Conservation (phyloP, 257 asterid genomes). For the Primulina eburnea region DNA sequence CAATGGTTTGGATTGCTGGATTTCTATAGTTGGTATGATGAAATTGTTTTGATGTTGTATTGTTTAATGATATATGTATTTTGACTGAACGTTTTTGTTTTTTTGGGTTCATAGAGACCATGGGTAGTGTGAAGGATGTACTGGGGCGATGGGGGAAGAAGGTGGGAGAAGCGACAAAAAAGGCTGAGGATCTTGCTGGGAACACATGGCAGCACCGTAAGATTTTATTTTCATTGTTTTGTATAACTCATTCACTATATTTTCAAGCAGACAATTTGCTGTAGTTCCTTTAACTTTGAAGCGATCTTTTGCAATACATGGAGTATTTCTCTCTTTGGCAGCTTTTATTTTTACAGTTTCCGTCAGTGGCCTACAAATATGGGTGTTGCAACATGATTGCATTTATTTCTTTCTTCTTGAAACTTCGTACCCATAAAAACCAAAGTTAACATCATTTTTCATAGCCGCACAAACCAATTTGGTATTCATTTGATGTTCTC, state of each 20-base stretch:
- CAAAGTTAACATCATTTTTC: no score
- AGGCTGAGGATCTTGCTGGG: constrained; percentile 92
- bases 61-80: not conserved
- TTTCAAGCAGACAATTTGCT: not conserved
- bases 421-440: no score
- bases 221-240: constrained; percentile 30
- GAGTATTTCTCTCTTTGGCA: not conserved
- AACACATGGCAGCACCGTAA: constrained; percentile 98
- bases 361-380: not conserved
- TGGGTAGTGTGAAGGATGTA: constrained; percentile 75
- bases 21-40: not conserved
- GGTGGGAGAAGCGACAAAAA: constrained; percentile 83
- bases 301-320: not conserved
- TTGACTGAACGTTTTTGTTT: constrained; percentile 9
- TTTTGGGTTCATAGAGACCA: constrained; percentile 50
- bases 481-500: not conserved
- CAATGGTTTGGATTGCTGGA: not conserved
- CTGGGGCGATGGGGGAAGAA: constrained; percentile 89
- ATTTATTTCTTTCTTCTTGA: no score
- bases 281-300: not conserved
- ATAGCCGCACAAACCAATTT: not conserved
- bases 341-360: not conserved
- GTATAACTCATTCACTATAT: not conserved
- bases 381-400: not conserved
- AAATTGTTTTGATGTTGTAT: constrained; percentile 9